Base-by-base conservation (phyloP, 2,329 filamentous ascomycete genomes). In the Fusarium sp. region DNA sequence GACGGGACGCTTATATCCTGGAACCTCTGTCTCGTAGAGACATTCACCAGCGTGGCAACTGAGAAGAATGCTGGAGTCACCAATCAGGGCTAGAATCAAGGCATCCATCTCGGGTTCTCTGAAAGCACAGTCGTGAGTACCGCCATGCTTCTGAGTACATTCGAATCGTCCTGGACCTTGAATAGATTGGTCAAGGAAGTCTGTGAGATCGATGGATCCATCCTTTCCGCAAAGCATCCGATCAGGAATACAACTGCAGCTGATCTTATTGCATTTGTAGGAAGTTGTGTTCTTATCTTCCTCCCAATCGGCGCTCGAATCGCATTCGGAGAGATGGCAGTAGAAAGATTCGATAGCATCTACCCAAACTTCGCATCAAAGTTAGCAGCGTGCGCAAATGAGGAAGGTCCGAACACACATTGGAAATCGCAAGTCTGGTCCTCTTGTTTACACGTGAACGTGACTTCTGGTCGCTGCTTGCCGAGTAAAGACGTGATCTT, bases 341-440 rank as follows among this genome's bases (percentile, higher is more conserved):
- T 97, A 99, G 86, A 99, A 99, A 3, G 96, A 98, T 84, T 99
- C 96, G 72, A 89, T 87, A 76, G 96, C 90, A 77, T 97, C 95
- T 54, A 99, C 94, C 96, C 96, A 99, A 84, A 99, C 93, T 95
- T 75, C n/a, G 12, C 13, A 32, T 20, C 59, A 76, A 32, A 76
- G 75, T 62, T 61, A 58, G 54, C 32, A 36, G 7, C 38, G 20
- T 7, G 24, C 6, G 52, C 20, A 8, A 36, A 42, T 14, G 15
- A 18, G 22, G 18, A 36, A 8, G 22, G 15, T 41, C 14, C n/a
- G 28, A 26, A 24, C 92, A 77, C 85, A 95, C 93, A 99, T 83
- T 99, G 96, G 77, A 99, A 99, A 81, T 98, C 96, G 80, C 96
- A 99, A 26, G 92, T 90, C 26, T 89, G 87, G 9, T 90, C 87